Evolutionary conservation across 2,329 filamentous ascomycete species (phyloP), one percentile per base, ranked within the genome.

Genomic region (Aspergillus unguis): DNA sequence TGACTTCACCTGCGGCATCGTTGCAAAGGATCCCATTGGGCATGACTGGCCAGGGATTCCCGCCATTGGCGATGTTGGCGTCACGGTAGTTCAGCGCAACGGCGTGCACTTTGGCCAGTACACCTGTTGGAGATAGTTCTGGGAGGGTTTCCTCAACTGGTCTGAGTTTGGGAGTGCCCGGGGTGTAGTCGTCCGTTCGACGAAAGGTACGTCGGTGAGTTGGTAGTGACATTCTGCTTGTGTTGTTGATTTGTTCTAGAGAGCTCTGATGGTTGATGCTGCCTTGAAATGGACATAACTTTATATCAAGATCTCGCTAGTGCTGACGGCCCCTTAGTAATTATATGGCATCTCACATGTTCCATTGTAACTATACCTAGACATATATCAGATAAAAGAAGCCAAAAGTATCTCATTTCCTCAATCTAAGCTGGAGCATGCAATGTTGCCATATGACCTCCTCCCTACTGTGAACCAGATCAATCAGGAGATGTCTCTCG

Each of bases 1-100:
- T 57, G 2, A 78, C 61, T 50, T 76, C 72, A 1, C 73, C 73
- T 0, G 73, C 71, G 3, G 71, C 71, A 35, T 80, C 77, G 29
- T 73, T 74, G 28, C 71, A 65, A 0, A 68, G 64, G 1, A 70
- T 69, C 1, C 65, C 61, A 38, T 70, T 41, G 1, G 62, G 59
- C 2, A 57, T 50, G 0, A 76, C 67, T 0, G 70, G 69, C 70
- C 70, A 75, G 0, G 75, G 74, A 50, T 77, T 75, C 0, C 66
- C 65, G 1, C 61, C 60, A 17, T 62, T 63, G 1, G 60, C 61
- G 42, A 65, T 64, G 33, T 64, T 62, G 35, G 62, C 61, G 27
- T 64, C 60, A 2, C 63, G 60, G 23, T 62, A 64, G 48, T 65
- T 65, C 5, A 64, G 57, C 2, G 58, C 47, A 0, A 65, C 47